phyloP scores from a whole-genome alignment of 768 basidiomycete species.

The Mycena alexandri region DNA sequence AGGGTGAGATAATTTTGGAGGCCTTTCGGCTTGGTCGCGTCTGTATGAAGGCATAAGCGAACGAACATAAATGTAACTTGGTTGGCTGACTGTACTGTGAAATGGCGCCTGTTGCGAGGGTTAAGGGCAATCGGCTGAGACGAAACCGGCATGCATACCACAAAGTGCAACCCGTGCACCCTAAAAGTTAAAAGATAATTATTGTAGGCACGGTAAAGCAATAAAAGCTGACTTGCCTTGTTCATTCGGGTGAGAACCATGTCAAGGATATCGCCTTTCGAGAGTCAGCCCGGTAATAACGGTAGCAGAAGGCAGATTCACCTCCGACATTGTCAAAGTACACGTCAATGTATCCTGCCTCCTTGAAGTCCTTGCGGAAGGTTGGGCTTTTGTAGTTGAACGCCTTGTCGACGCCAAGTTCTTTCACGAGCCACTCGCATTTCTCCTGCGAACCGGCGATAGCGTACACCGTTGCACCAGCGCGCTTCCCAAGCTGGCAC shows the following conservation, averaged over 20 bases:
- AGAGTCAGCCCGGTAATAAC: conserved; percentile 36
- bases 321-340: conserved; percentile 89
- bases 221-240: conserved; percentile 35
- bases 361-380: conserved; percentile 81
- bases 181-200: conserved; percentile 38
- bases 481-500: conserved; percentile 86
- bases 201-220: not conserved
- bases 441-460: conserved; percentile 91
- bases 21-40: conserved; percentile 71
- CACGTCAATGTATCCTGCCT: conserved; percentile 84
- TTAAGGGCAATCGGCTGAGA: not conserved
- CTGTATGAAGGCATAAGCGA: conserved; percentile 48
- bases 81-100: conserved; percentile 78
- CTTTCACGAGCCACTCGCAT: conserved; percentile 86
- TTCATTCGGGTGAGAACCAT: conserved; percentile 82
- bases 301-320: conserved; percentile 26
- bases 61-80: not conserved
- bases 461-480: conserved; percentile 86
- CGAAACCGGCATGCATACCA: conserved; percentile 60
- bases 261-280: conserved; percentile 81
- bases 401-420: conserved; percentile 85
- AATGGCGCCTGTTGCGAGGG: conserved; percentile 72
- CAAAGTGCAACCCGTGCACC: conserved; percentile 85
- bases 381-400: conserved; percentile 88
- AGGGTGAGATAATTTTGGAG: conserved; percentile 76